A percentile compares a stretch with the other conserved stretches of the same genome.
Evolutionary conservation across 805 yeast species (phyloP).

Genomic region (Candida methanosorbosa): DNA sequence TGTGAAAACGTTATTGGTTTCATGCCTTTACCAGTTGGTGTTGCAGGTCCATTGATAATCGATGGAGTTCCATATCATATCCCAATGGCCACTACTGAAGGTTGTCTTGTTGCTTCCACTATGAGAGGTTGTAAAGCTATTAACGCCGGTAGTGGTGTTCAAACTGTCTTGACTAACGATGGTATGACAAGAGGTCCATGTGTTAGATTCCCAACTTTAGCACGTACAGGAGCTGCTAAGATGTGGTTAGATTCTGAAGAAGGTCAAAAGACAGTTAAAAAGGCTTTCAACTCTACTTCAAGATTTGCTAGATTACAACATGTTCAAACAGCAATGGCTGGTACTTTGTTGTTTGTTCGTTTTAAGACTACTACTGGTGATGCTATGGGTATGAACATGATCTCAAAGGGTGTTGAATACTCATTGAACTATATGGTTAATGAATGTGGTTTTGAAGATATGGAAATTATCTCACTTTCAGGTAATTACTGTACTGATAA

Average conservation of each 20-base stretch:
- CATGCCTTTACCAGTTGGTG: conserved; percentile 94
- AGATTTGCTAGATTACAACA: conserved; percentile 93
- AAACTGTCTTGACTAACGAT: conserved; percentile 85
- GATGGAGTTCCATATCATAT: conserved; percentile 85
- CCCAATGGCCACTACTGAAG: conserved; percentile 99
- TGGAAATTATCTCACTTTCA: conserved; percentile 86
- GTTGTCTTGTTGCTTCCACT: conserved; percentile 95
- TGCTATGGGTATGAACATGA: conserved; percentile 99
- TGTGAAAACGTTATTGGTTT: conserved; percentile 98
- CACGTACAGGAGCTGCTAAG: conserved; percentile 91
- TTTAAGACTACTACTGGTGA: conserved; percentile 99
- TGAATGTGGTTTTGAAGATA: conserved; percentile 88
- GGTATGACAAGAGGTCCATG: conserved; percentile 99
- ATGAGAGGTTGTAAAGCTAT: conserved; percentile 99
- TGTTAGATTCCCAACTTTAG: conserved; percentile 75
- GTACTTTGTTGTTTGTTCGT: conserved; percentile 78
- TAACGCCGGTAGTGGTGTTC: conserved; percentile 94
- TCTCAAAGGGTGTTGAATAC: conserved; percentile 93
- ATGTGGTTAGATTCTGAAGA: conserved; percentile 94
- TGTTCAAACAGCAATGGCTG: conserved; percentile 90
- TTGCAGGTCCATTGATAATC: conserved; percentile 92
- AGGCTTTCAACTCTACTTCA: conserved; percentile 93
- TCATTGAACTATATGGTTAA: conserved; percentile 78
- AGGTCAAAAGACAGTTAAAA: conserved; percentile 74
- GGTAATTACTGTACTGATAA: conserved; percentile 98